Percentiles rank a stretch among this genome's conserved stretches.
These are phyloP conservation scores for Lactarius pseudohatsudake DNA, from an alignment of 768 basidiomycete genomes.

Conservation along the genomic window DNA sequence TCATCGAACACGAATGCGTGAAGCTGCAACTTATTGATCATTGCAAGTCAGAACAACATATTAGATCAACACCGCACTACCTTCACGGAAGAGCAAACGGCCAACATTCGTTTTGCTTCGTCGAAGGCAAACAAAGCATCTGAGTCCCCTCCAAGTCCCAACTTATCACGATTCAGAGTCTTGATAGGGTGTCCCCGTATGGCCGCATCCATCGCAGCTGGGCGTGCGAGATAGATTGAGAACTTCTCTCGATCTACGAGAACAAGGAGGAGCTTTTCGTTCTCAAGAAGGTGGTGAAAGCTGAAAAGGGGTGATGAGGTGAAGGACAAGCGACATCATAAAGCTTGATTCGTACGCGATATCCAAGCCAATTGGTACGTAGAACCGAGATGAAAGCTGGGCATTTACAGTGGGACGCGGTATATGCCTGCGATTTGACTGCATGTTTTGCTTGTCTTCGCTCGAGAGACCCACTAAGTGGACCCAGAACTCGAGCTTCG, in stretches of 20 bases:
- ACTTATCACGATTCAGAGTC: conserved; percentile 44
- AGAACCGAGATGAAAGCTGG: conserved; percentile 9
- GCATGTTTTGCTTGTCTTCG: conserved; percentile 14
- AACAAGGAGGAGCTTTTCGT: conserved; percentile 9
- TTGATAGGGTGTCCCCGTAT: not conserved
- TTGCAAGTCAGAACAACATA: not conserved
- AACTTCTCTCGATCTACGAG: not conserved
- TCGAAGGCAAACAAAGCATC: conserved; percentile 46
- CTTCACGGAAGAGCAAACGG: conserved; percentile 45
- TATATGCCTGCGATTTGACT: conserved; percentile 5
- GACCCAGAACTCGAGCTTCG: conserved; percentile 1
- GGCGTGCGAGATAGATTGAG: conserved; percentile 1
- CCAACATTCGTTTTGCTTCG: conserved; percentile 49
- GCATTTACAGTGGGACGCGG: conserved; percentile 12
- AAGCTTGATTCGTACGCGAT: conserved; percentile 6
- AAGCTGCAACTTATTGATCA: conserved; percentile 34
- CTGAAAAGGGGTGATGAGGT: not conserved
- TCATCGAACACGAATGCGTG: conserved; percentile 41
- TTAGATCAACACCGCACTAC: conserved; percentile 30
- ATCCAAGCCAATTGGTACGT: not conserved
- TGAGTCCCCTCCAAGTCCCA: conserved; percentile 39
- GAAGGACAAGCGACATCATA: not conserved
- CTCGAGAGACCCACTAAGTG: conserved; percentile 1
- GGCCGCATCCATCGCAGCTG: not conserved
- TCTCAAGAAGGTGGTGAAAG: conserved; percentile 11